Evolutionary conservation across 2,329 filamentous ascomycete genomes (phyloP), one percentile per base, ranked within the genome.

Genomic region (Leptographium procerum): DNA sequence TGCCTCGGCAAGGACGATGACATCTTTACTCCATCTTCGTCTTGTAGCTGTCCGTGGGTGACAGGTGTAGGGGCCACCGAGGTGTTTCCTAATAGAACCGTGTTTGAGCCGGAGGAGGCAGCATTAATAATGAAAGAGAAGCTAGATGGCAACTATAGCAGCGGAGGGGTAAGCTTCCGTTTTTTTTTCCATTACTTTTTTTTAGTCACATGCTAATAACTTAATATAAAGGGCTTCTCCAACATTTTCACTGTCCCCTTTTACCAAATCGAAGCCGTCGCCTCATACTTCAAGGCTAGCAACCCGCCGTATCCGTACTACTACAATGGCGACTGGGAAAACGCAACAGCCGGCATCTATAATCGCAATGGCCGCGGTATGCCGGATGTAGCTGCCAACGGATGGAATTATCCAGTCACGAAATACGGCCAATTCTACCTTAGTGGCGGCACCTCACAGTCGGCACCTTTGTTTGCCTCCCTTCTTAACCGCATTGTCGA

Each of bases 391-490:
- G 59, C 63, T 2, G 64, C 64, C 14, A 61, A 63, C 22, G 64
- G 64, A 7, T 56, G 65, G 50, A 63, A 65, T 24, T 52, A 57
- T 26, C 43, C 47, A 1, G 52, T 55, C 1, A 22, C 45, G 19
- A 22, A 50, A 11, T n/a, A 51, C 1, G 52, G 36, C 34, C 11
- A 50, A n/a, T 58, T 52, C 4, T 55, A 51, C 8, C 59, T 57
- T 3, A 58, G 45, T 29, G 59, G 59, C n/a, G 59, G 59, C 24
- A 57, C 59, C 22, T 55, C 47, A 22, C 45, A 52, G 33, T 55
- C 83, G 1, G 69, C 79, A 0, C 85, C 86, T 0, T 71, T 81
- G 0, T 79, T 82, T 16, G 78, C 81, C 0, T 79, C 75, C 8
- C 73, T 87, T 55, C 71, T 60, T 8, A 57, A 45, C 47, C 55